These are phyloP conservation scores for Diplosphaera chodatii DNA, from an alignment of 139 green algal genomes.

Conservation along the genomic window DNA sequence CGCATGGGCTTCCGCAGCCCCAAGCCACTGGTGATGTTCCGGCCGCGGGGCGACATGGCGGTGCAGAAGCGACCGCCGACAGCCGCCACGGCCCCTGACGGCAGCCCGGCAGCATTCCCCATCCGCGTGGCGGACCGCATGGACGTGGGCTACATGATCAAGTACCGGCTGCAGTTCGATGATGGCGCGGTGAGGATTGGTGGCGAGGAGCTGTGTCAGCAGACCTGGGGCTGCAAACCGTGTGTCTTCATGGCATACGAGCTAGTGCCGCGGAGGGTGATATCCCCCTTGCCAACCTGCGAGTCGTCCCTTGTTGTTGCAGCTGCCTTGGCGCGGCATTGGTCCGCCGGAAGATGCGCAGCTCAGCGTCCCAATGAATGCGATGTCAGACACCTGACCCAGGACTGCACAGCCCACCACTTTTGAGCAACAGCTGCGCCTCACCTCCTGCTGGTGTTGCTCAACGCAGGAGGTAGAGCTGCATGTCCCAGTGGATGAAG, in stretches of 20 bases:
- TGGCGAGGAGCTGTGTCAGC: no score
- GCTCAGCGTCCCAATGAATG: no score
- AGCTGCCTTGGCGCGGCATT: no score
- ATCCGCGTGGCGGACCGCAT: conserved; percentile 52
- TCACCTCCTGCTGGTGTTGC: neutral
- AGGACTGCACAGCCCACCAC: no score
- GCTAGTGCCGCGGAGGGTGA: no score
- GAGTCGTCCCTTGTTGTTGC: no score
- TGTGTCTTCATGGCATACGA: no score
- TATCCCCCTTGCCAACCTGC: no score
- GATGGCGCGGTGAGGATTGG: conserved; percentile 51
- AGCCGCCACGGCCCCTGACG: neutral
- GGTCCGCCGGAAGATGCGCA: no score
- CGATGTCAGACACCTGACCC: no score
- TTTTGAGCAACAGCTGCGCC: no score
- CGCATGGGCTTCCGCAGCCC: conserved; percentile 38
- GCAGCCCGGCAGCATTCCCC: conserved; percentile 6
- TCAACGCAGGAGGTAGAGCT: conserved; percentile 34
- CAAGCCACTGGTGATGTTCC: conserved; percentile 66
- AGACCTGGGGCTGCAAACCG: no score
- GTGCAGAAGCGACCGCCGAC: conserved; percentile 19
- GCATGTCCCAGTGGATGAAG: conserved; percentile 23
- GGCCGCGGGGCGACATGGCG: conserved; percentile 42
- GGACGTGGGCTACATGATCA: conserved; percentile 56
- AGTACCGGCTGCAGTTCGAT: conserved; percentile 68